phyloP scores from a whole-genome alignment of 768 basidiomycete species.

The Suillus subaureus region DNA sequence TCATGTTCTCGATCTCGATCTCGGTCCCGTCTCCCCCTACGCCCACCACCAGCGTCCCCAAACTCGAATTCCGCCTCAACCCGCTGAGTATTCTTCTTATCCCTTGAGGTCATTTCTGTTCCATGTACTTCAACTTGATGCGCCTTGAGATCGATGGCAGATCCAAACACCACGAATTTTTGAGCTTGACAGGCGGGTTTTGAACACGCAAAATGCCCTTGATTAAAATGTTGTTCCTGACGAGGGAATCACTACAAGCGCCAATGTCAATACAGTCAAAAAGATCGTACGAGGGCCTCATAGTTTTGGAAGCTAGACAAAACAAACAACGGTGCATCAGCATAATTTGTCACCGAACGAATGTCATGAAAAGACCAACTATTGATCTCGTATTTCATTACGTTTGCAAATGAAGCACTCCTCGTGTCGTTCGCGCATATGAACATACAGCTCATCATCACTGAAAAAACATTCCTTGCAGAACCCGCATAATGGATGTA shows the following conservation, averaged over 20 bases:
- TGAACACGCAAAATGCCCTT: constrained; percentile 76
- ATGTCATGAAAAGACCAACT: constrained; percentile 58
- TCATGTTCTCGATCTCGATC: constrained; percentile 56
- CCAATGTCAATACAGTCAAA: constrained; percentile 5
- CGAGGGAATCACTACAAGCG: constrained; percentile 9
- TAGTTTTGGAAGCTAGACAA: constrained; percentile 74
- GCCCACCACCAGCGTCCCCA: constrained; percentile 52
- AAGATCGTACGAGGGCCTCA: constrained; percentile 61
- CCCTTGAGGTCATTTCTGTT: constrained; percentile 68
- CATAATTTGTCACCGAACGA: constrained; percentile 3
- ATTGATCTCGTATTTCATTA: constrained; percentile 77
- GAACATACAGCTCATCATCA: constrained; percentile 91
- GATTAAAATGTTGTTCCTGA: constrained; percentile 77
- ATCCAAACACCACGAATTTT: constrained; percentile 95
- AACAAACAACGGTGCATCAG: background rate
- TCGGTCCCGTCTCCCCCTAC: constrained; percentile 48
- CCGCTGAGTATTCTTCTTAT: constrained; percentile 67
- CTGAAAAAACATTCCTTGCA: constrained; percentile 92
- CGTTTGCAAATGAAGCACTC: constrained; percentile 96
- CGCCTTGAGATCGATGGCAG: constrained; percentile 84
- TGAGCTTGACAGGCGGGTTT: constrained; percentile 74
- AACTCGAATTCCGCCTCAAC: constrained; percentile 71
- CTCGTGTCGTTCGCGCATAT: constrained; percentile 93
- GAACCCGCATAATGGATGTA: constrained; percentile 84
- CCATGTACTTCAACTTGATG: constrained; percentile 89